Conservation (phyloP, 352 stramenopile species). For the Aphanomyces euteiches region DNA sequence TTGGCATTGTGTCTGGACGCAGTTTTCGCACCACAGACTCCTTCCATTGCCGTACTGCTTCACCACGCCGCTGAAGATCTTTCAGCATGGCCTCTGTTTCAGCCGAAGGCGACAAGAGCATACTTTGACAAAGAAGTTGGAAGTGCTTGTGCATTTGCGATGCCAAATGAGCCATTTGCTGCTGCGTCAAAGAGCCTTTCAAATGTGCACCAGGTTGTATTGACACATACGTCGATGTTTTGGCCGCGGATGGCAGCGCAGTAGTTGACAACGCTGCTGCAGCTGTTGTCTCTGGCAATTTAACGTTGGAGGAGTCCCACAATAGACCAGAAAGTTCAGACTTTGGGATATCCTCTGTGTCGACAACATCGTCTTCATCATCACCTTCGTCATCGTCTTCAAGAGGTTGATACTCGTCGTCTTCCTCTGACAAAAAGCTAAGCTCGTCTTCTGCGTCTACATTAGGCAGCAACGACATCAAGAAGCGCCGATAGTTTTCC, state of each 20-base stretch:
- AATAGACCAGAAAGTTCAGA: conserved; percentile 76
- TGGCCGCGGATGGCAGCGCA: conserved; percentile 23
- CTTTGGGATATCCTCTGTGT: conserved; percentile 55
- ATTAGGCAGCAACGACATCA: conserved; percentile 64
- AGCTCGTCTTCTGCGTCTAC: conserved; percentile 60
- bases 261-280: conserved; percentile 6
- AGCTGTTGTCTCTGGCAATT: conserved; percentile 32
- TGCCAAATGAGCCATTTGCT: conserved; percentile 73
- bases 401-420: conserved; percentile 73
- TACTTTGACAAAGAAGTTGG: conserved; percentile 75
- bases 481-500: conserved; percentile 76
- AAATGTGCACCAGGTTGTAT: conserved; percentile 33
- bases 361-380: conserved; percentile 42
- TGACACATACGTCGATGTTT: conserved; percentile 26
- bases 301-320: conserved; percentile 71
- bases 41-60: conserved; percentile 63
- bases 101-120: conserved; percentile 43
- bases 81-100: conserved; percentile 62
- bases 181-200: conserved; percentile 46
- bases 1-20: conserved; percentile 16
- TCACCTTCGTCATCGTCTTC: conserved; percentile 73
- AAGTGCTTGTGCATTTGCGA: conserved; percentile 88
- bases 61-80: conserved; percentile 58
- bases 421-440: conserved; percentile 73
- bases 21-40: conserved; percentile 61